These are phyloP conservation scores for Rhizopus microsporus DNA, from an alignment of 371 early-diverging fungal genomes.

Conservation along the genomic window DNA sequence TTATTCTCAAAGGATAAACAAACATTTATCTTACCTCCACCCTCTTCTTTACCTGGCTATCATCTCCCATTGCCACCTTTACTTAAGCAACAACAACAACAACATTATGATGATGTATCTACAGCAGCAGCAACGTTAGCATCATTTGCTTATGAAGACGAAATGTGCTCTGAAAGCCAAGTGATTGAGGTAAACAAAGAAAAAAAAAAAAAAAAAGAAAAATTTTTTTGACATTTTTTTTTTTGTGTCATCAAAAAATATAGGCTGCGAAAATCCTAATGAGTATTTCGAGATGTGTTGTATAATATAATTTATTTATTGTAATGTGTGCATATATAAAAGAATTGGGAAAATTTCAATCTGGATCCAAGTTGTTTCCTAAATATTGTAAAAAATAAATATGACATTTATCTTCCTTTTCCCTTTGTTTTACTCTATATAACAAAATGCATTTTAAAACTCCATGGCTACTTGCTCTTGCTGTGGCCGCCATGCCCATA, in stretches of 20 bases:
- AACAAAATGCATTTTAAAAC: not conserved
- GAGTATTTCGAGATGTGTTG: conserved; percentile 49
- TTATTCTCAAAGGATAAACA: conserved; percentile 31
- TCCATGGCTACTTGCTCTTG: conserved; percentile 16
- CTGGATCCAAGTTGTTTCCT: conserved; percentile 6
- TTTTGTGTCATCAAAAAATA: conserved; percentile 8
- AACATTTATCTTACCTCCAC: conserved; percentile 44
- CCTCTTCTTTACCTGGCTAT: conserved; percentile 40
- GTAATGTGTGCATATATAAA: not conserved
- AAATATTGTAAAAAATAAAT: conserved; percentile 3
- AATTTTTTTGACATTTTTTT: conserved; percentile 14
- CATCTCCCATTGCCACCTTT: conserved; percentile 21
- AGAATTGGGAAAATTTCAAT: conserved; percentile 1
- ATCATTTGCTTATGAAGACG: conserved; percentile 35
- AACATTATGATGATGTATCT: conserved; percentile 32
- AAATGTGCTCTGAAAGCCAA: conserved; percentile 37
- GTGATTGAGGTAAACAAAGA: conserved; percentile 40
- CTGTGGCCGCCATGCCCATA: not conserved
- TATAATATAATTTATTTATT: conserved; percentile 9
- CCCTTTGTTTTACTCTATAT: not conserved
- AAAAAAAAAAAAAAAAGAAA: conserved; percentile 11
- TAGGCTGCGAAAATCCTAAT: conserved; percentile 52
- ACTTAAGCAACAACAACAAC: conserved; percentile 3
- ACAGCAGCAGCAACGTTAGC: conserved; percentile 45
- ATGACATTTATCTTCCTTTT: conserved; percentile 1